Evolutionary conservation across 176 grass and related monocot species (phyloP).

Genomic region (Alopecurus myosuroides): DNA sequence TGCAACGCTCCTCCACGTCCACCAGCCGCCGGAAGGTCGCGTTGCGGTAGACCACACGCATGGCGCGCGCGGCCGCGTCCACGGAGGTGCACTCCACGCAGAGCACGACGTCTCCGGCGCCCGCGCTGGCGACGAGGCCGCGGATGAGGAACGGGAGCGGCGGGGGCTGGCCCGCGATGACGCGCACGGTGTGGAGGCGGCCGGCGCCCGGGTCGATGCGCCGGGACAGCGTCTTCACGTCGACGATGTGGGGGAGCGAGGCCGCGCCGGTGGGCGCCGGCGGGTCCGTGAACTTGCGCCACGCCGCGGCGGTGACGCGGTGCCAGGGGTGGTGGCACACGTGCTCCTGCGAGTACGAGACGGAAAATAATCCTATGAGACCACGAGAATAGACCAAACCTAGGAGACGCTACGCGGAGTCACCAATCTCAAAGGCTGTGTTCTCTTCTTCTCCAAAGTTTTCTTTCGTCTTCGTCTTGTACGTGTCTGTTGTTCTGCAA

Average conservation of each 20-base stretch:
- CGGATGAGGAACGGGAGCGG: conserved; percentile 53
- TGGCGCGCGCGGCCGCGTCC: conserved; percentile 42
- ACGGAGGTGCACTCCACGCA: conserved; percentile 63
- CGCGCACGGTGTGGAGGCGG: conserved; percentile 35
- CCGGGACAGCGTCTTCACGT: conserved; percentile 61
- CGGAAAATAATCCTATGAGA: too few species aligned
- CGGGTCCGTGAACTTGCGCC: conserved; percentile 81
- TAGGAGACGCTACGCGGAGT: too few species aligned
- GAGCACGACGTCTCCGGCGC: conserved; percentile 27
- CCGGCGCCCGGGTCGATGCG: conserved; percentile 24
- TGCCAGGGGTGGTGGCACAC: conserved; percentile 77
- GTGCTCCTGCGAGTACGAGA: conserved; percentile 74
- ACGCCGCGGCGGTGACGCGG: conserved; percentile 65
- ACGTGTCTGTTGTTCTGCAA: too few species aligned
- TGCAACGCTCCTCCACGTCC: conserved; percentile 59
- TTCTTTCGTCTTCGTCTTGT: too few species aligned
- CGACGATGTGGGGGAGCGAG: conserved; percentile 43
- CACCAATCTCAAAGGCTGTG: too few species aligned
- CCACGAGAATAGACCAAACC: too few species aligned
- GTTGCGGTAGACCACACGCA: conserved; percentile 57
- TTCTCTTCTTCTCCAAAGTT: too few species aligned
- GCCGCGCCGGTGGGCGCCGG: conserved; percentile 7
- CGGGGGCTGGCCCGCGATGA: conserved; percentile 49
- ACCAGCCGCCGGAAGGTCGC: conserved; percentile 47
- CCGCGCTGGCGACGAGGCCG: neutral